Percentiles rank a stretch among this genome's conserved stretches.
Evolutionary conservation across 352 stramenopile species (phyloP).

Genomic region (Thraustotheca clavata): DNA sequence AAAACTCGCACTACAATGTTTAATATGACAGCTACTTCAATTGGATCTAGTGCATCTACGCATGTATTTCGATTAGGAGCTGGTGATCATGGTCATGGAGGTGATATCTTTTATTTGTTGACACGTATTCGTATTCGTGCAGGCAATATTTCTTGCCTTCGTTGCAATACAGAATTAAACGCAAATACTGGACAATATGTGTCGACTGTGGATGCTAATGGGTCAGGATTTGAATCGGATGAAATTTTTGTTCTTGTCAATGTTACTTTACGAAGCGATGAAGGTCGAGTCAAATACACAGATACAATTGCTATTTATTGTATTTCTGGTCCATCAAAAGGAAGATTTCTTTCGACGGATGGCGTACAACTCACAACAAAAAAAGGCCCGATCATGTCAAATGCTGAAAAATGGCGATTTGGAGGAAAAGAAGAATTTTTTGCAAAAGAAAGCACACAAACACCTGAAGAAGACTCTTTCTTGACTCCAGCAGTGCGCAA

Average conservation of each 20-base stretch:
- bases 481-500: conserved; percentile 15
- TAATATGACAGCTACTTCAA: conserved; percentile 4
- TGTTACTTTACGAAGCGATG: conserved; percentile 54
- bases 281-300: conserved; percentile 58
- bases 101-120: conserved; percentile 16
- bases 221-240: conserved; percentile 35
- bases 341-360: conserved; percentile 69
- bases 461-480: not conserved
- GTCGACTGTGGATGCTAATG: conserved; percentile 8
- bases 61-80: conserved; percentile 10
- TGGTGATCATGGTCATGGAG: conserved; percentile 13
- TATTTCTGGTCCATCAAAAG: conserved; percentile 48
- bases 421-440: conserved; percentile 23
- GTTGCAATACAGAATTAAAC: not conserved
- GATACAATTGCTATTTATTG: conserved; percentile 75
- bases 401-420: conserved; percentile 71
- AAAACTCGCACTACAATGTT: conserved; percentile 17
- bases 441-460: not conserved
- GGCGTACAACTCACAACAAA: conserved; percentile 55
- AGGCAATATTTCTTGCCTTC: conserved; percentile 16
- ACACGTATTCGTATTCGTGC: conserved; percentile 18
- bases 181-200: not conserved
- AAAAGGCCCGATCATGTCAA: conserved; percentile 66
- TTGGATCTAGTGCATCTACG: not conserved
- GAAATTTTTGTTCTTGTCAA: conserved; percentile 78